A percentile compares a stretch with the other conserved stretches of the same genome.
These are phyloP conservation scores for Novymonas esmeraldas DNA, from an alignment of 208 protist genomes.

Conservation along the genomic window DNA sequence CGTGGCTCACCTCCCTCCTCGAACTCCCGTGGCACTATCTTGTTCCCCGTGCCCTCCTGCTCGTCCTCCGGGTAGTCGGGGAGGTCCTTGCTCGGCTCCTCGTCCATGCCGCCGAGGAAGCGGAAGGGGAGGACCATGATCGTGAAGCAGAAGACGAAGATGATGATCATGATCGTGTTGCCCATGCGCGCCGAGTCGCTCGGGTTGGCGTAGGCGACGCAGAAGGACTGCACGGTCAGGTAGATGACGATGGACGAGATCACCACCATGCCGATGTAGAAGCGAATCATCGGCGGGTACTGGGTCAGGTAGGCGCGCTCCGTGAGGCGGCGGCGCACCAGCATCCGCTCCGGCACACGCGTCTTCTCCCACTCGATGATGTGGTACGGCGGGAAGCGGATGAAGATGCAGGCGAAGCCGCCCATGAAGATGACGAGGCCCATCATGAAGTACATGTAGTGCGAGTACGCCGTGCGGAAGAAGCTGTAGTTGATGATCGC, in stretches of 20 bases:
- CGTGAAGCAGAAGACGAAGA: slow-evolving; percentile 36
- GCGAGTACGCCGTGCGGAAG: slow-evolving; percentile 40
- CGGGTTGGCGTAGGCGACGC: slow-evolving; percentile 42
- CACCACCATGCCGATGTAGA: slow-evolving; percentile 46
- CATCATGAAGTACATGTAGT: slow-evolving; percentile 65
- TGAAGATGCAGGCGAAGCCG: slow-evolving; percentile 31
- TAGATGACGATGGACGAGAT: slow-evolving; percentile 49
- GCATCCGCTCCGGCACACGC: slow-evolving; percentile 25
- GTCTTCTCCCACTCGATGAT: slow-evolving; percentile 37
- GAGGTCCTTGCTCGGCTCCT: slow-evolving; percentile 36
- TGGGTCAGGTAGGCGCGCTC: slow-evolving; percentile 65
- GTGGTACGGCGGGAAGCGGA: slow-evolving; percentile 57
- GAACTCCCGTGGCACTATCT: slow-evolving; percentile 17
- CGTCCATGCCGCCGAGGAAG: slow-evolving; percentile 54
- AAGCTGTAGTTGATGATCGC: slow-evolving; percentile 53
- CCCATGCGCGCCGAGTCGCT: slow-evolving; percentile 30
- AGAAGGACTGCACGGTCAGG: slow-evolving; percentile 54
- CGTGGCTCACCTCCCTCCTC: slow-evolving; percentile 46
- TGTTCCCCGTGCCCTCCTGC: background rate
- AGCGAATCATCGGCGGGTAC: slow-evolving; percentile 44
- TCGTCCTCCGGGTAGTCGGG: slow-evolving; percentile 13
- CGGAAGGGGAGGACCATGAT: slow-evolving; percentile 37
- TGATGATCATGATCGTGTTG: slow-evolving; percentile 44
- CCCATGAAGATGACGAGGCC: slow-evolving; percentile 34
- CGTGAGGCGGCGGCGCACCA: slow-evolving; percentile 49